These are phyloP conservation scores for Truncatella angustata DNA, from an alignment of 2,329 filamentous ascomycete genomes.

Conservation along the genomic window DNA sequence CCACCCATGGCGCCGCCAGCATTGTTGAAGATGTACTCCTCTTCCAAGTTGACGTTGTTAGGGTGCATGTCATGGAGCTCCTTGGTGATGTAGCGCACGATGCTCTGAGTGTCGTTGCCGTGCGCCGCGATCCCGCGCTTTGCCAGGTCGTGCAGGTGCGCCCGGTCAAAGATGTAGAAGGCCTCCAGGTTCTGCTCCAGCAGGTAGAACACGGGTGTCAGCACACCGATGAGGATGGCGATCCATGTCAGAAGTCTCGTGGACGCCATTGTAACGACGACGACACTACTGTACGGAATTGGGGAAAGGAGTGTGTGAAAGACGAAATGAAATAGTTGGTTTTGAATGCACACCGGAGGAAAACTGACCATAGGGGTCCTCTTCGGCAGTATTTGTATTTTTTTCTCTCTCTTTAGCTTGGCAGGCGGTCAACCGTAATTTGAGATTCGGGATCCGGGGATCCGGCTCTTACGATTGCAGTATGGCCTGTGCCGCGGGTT, in stretches of 20 bases:
- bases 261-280: neutral
- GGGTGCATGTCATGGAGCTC: constrained; percentile 58
- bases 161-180: constrained; percentile 75
- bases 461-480: constrained; percentile 2
- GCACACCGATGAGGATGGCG: constrained; percentile 26
- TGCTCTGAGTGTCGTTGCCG: constrained; percentile 70
- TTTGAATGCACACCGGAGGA: neutral
- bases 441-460: neutral
- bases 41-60: constrained; percentile 62
- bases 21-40: constrained; percentile 92
- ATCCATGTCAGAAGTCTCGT: constrained; percentile 10
- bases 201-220: constrained; percentile 52
- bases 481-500: neutral
- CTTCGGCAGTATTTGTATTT: neutral
- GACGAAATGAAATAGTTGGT: constrained; percentile 1
- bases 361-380: constrained; percentile 2
- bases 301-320: constrained; percentile 1
- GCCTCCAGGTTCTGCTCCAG: constrained; percentile 57
- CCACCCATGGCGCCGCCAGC: constrained; percentile 88
- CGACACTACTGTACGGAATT: neutral
- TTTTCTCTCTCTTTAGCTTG: neutral
- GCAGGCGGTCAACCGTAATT: neutral
- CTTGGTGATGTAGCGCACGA: constrained; percentile 68
- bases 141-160: constrained; percentile 67
- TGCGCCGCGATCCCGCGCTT: constrained; percentile 64